Conservation (phyloP, 768 basidiomycete species). For the Lactarius deliciosus region DNA sequence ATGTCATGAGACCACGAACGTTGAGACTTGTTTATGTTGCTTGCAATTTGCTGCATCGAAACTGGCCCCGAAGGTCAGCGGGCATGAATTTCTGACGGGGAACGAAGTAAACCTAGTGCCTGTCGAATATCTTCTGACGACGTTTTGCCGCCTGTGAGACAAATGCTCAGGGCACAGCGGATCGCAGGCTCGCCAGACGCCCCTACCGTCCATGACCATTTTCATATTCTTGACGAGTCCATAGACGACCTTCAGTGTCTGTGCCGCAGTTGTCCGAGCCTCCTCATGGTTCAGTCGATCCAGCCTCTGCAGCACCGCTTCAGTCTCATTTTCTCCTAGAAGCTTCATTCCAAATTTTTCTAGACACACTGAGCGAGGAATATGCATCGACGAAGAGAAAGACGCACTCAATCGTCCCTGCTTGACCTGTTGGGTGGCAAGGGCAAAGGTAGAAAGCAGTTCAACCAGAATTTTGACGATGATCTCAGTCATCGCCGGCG, state of each 20-base stretch:
- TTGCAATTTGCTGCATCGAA: neutral
- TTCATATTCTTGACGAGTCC: neutral
- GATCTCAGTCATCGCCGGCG: neutral
- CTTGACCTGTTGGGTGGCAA: slow-evolving; percentile 1
- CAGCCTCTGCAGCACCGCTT: neutral
- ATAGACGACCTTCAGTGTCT: neutral
- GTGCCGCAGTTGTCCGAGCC: neutral
- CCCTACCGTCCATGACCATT: neutral
- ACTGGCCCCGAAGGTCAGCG: neutral
- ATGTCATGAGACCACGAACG: neutral
- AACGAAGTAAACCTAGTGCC: neutral
- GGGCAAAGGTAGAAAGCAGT: neutral
- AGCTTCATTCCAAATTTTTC: neutral
- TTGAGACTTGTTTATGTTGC: neutral
- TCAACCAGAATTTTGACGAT: neutral
- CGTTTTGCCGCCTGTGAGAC: neutral
- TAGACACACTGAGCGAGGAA: neutral
- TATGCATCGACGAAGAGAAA: neutral
- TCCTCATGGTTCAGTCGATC: neutral
- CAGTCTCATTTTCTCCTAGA: neutral
- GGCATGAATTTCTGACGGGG: neutral
- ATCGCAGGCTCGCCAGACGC: too few species aligned
- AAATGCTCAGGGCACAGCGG: neutral
- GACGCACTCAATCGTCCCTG: neutral
- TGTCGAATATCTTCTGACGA: neutral